phyloP scores from a whole-genome alignment of 257 asterid species.

The Solanum pennellii region DNA sequence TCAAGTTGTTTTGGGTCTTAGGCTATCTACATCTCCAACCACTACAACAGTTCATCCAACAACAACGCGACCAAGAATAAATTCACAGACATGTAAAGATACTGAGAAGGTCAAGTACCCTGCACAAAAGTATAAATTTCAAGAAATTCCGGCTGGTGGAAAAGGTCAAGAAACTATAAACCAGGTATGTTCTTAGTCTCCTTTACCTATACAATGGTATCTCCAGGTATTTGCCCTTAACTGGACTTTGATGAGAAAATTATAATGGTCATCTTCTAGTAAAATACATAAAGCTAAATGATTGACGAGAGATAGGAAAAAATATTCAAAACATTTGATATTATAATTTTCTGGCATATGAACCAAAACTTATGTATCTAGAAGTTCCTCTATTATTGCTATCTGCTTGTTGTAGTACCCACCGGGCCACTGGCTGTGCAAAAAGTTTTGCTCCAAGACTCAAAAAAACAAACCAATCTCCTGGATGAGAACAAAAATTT shows the following conservation, averaged over 20 bases:
- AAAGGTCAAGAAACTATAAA: constrained; percentile 25
- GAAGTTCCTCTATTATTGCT: no score
- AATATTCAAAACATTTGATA: no score
- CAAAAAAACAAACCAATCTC: no score
- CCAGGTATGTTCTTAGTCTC: constrained; percentile 44
- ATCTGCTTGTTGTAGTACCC: no score
- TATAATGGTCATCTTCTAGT: no score
- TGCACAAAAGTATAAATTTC: constrained; percentile 72
- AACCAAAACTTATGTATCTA: no score
- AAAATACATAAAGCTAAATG: no score
- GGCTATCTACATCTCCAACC: constrained; percentile 58
- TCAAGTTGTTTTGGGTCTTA: constrained; percentile 84
- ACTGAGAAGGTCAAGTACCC: constrained; percentile 41
- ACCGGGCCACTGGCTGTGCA: no score
- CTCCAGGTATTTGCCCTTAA: not conserved
- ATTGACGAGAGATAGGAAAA: no score
- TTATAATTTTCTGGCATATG: no score
- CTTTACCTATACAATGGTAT: not conserved
- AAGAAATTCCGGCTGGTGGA: constrained; percentile 59
- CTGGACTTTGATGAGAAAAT: not conserved
- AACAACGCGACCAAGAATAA: constrained; percentile 23
- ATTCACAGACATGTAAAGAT: constrained; percentile 18
- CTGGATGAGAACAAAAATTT: no score
- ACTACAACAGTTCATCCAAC: constrained; percentile 50
- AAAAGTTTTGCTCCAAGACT: no score